Base-by-base conservation (phyloP, 2,329 filamentous ascomycete species). In the Ceratocystis eucalypticola region DNA sequence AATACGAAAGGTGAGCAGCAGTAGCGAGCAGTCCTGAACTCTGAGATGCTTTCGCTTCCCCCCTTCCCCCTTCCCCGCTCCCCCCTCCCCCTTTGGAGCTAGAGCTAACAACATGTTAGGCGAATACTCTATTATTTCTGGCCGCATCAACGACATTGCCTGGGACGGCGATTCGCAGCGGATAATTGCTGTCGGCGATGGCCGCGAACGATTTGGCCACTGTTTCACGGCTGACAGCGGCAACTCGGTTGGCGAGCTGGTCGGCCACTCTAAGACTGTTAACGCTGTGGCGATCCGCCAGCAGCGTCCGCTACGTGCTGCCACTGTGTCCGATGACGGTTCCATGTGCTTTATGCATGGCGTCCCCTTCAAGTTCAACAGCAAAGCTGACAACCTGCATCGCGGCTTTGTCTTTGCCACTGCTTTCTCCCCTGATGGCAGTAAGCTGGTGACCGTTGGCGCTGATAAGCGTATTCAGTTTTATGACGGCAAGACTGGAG, bases 141-240 rank as follows among this genome's bases (percentile, higher is more conserved):
- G 94, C 12, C 88, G 90, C 65, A 93, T 99, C 77, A 96, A 96
- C 74, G 94, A 99, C 75, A 85, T 99, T 70, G 93, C 91, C 1
- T 99, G 94, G 92, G 94, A 97, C 73, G 93, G 92, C 67, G 94
- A 99, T 76, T 96, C 89, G 69, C 92, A 96, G 79, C 88, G 94
- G 62, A 88, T 99, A 73, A 96, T 97, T 72, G 94, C 93, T 2
- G 93, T 99, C 4, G 94, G 94, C 57, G 89, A 97, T 71, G 94
- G 94, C 64, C 92, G 93, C 73, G 91, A 97, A 78, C 84, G 91
- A 66, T 96, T 91, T 74, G 93, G 93, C 15, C 89, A 93, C 75
- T 96, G 91, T 79, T 91, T 97, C 74, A 96, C 91, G 33, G 90
- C 89, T 71, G 94, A 97, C 77, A 95, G 90, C 73, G 94, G 94